Evolutionary conservation across 1,139 yeast species (phyloP), one percentile per base, ranked within the genome.

Genomic region (Sugiyamaella neomexicana): DNA sequence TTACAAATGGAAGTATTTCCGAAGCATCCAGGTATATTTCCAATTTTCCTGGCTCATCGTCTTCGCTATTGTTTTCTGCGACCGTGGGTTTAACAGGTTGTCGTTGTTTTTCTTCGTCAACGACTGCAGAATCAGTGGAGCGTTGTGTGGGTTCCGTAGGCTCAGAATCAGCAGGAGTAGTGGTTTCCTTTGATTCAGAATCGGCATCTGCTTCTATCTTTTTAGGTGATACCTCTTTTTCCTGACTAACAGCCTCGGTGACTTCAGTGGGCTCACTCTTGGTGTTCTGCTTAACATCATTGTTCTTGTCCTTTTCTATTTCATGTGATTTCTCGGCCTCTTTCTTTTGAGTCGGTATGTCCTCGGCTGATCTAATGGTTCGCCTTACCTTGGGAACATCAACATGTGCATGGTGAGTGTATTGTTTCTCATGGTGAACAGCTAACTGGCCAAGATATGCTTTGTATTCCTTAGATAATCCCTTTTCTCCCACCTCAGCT

Each of bases 401-500:
- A 6, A 56, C 52, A 1, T 60, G 55, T 9, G 65, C 65, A 27
- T 52, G 55, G 46, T 64, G 67, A 8, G 57, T 57, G 39, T 57
- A 52, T 43, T 59, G 64, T 32, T 55, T 58, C 41, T 65, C 58
- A 53, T 67, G 68, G 50, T 69, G 71, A 20, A 60, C 53, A 7
- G 67, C 65, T 32, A 72, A 58, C 48, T 71, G 71, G 15, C 64
- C 62, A 42, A 72, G 60, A 47, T 71, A 71, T 16, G 59, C 60
- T 48, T 68, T 68, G 60, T 72, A 72, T 37, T 69, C 72, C 59
- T 71, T 72, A 16, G 72, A 68, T 25, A 75, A 63, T 20, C 70
- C 71, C 17, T 75, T 73, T 68, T 93, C 99, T 25, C 85, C 83
- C 5, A 90, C 82, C 67, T 93, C 99, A 62, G 90, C 88, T 52